These are phyloP conservation scores for Penicillium sp. DNA, from an alignment of 2,329 filamentous ascomycete species.

Conservation along the genomic window DNA sequence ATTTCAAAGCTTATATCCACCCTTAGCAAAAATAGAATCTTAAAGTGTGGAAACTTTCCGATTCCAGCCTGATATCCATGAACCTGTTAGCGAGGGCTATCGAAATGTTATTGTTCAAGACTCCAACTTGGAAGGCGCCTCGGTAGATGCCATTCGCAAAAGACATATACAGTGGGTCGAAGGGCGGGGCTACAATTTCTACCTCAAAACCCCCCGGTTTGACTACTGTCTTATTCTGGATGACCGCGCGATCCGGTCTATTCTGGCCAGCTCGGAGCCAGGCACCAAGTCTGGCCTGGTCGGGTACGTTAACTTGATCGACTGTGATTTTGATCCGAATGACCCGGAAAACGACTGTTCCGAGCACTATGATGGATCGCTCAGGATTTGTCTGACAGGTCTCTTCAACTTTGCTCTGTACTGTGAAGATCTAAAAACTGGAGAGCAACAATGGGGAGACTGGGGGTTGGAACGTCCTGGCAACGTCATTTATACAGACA, in stretches of 20 bases:
- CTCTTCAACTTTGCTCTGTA: conserved; percentile 4
- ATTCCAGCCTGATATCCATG: not conserved
- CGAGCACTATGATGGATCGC: conserved; percentile 8
- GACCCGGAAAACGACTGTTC: conserved; percentile 1
- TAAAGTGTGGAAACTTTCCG: no score
- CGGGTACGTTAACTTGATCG: conserved; percentile 8
- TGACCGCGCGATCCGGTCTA: conserved; percentile 6
- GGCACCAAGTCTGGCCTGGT: not conserved
- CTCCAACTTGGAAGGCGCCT: conserved; percentile 2
- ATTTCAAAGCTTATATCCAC: no score
- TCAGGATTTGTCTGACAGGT: conserved; percentile 3
- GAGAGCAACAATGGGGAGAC: conserved; percentile 6
- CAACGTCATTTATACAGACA: conserved; percentile 3
- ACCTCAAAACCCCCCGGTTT: conserved; percentile 1
- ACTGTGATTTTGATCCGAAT: not conserved
- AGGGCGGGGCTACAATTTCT: not conserved
- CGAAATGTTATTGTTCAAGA: conserved; percentile 12
- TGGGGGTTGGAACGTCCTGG: conserved; percentile 8
- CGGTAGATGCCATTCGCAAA: conserved; percentile 1
- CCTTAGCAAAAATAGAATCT: no score
- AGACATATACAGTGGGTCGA: conserved; percentile 7
- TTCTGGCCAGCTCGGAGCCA: conserved; percentile 9
- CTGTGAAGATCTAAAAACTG: conserved; percentile 4
- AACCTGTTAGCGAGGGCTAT: conserved; percentile 4
- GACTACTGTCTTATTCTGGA: conserved; percentile 6